Conservation (phyloP, 2,329 filamentous ascomycete genomes). For the Cephalotrichum gorgonifer region DNA sequence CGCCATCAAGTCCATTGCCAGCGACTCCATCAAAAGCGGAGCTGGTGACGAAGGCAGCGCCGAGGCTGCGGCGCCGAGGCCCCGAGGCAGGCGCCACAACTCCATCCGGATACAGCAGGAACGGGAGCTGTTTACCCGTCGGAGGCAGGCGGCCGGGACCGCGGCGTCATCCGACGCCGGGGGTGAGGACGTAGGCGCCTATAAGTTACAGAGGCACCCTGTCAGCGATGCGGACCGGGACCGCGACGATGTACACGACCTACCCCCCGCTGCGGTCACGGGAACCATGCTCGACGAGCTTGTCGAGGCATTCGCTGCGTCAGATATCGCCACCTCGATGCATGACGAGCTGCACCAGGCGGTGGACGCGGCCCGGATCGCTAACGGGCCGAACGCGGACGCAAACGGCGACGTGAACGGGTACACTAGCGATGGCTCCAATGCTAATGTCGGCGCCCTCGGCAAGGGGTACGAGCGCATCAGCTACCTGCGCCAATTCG, state of each 20-base stretch:
- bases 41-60: slow-evolving; percentile 52
- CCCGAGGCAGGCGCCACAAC: slow-evolving; percentile 60
- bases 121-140: slow-evolving; percentile 78
- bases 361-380: slow-evolving; percentile 50
- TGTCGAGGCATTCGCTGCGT: slow-evolving; percentile 64
- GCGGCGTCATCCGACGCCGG: slow-evolving; percentile 50
- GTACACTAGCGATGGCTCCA: slow-evolving; percentile 32
- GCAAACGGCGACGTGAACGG: too few relatives aligned
- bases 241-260: slow-evolving; percentile 56
- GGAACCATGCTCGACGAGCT: slow-evolving; percentile 76
- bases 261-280: slow-evolving; percentile 47
- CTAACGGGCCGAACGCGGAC: slow-evolving; percentile 54
- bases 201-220: slow-evolving; percentile 30
- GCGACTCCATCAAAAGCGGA: slow-evolving; percentile 65
- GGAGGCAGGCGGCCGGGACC: slow-evolving; percentile 53
- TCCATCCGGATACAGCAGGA: slow-evolving; percentile 84
- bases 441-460: slow-evolving; percentile 45
- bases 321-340: slow-evolving; percentile 64
- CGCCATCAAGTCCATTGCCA: slow-evolving; percentile 83
- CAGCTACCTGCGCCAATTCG: slow-evolving; percentile 70
- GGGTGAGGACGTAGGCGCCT: slow-evolving; percentile 37
- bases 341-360: slow-evolving; percentile 70
- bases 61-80: slow-evolving; percentile 52
- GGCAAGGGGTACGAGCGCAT: slow-evolving; percentile 76
- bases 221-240: neutral